Conservation (phyloP, 805 yeast species). For the Alloascoidea hylecoeti region DNA sequence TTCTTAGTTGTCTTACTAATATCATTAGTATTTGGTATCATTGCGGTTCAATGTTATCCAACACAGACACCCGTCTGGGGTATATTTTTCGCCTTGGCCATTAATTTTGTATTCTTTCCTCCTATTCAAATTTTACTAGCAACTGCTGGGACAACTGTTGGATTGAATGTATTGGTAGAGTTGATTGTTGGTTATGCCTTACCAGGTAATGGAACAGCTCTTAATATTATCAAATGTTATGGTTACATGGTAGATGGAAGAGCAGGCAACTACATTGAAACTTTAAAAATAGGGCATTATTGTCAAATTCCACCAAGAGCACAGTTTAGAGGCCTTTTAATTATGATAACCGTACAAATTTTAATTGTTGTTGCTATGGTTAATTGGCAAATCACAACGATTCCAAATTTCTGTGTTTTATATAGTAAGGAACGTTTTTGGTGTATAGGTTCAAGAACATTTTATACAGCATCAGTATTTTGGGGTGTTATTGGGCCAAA, state of each 20-base stretch:
- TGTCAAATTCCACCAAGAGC: conserved; percentile 35
- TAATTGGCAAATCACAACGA: too few species aligned
- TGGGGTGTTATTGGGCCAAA: conserved; percentile 52
- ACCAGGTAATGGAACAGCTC: conserved; percentile 34
- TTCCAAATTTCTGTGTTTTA: too few species aligned
- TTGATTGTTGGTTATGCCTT: conserved; percentile 31
- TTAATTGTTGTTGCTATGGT: too few species aligned
- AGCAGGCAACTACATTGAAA: conserved; percentile 22
- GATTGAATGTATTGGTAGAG: conserved; percentile 19
- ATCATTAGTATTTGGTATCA: conserved; percentile 29
- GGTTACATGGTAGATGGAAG: conserved; percentile 34
- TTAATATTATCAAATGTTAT: conserved; percentile 31
- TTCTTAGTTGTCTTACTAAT: conserved; percentile 25
- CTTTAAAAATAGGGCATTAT: conserved; percentile 37
- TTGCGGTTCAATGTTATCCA: conserved; percentile 18
- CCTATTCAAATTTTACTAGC: conserved; percentile 21
- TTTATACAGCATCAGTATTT: conserved; percentile 33
- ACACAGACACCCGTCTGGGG: conserved; percentile 21
- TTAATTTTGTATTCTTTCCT: conserved; percentile 16
- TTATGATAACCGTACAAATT: too few species aligned
- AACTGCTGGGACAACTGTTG: conserved; percentile 22
- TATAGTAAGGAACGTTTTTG: too few species aligned
- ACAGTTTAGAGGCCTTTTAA: conserved; percentile 33
- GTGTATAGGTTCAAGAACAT: conserved; percentile 23
- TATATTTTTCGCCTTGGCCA: conserved; percentile 15